phyloP scores from a whole-genome alignment of 495 filamentous ascomycete genomes.

The Penicillium lividum region DNA sequence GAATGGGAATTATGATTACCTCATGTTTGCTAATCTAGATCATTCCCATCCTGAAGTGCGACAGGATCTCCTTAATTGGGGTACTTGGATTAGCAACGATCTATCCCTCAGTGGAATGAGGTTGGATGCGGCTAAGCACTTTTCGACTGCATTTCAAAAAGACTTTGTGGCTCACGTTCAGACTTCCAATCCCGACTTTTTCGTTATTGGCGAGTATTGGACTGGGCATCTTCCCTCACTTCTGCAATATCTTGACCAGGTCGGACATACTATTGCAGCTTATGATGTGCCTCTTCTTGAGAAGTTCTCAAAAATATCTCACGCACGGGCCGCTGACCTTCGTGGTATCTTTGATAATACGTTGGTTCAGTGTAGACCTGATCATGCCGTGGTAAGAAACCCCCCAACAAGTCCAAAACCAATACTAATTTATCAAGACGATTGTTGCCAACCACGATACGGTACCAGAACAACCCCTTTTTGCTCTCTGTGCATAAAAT shows the following conservation, averaged over 20 bases:
- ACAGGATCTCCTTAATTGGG: conserved; percentile 66
- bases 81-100: conserved; percentile 61
- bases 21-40: conserved; percentile 69
- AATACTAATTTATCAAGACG: conserved; percentile 26
- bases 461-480: conserved; percentile 14
- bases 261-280: conserved; percentile 58
- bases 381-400: conserved; percentile 61
- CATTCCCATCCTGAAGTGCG: conserved; percentile 65
- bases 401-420: neutral
- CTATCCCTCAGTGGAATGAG: conserved; percentile 65
- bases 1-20: conserved; percentile 73
- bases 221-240: conserved; percentile 57
- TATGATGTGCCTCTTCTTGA: conserved; percentile 71
- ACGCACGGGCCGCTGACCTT: conserved; percentile 55
- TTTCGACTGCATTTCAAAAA: conserved; percentile 62
- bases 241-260: conserved; percentile 56
- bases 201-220: conserved; percentile 78
- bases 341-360: conserved; percentile 61
- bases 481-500: neutral
- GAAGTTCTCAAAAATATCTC: conserved; percentile 60
- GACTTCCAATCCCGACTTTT: conserved; percentile 53
- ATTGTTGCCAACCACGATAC: conserved; percentile 50
- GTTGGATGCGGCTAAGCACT: conserved; percentile 76
- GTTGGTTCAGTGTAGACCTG: conserved; percentile 56
- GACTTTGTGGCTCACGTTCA: conserved; percentile 58